Base-by-base conservation (phyloP, 768 basidiomycete species). In the Amanita fuliginea region DNA sequence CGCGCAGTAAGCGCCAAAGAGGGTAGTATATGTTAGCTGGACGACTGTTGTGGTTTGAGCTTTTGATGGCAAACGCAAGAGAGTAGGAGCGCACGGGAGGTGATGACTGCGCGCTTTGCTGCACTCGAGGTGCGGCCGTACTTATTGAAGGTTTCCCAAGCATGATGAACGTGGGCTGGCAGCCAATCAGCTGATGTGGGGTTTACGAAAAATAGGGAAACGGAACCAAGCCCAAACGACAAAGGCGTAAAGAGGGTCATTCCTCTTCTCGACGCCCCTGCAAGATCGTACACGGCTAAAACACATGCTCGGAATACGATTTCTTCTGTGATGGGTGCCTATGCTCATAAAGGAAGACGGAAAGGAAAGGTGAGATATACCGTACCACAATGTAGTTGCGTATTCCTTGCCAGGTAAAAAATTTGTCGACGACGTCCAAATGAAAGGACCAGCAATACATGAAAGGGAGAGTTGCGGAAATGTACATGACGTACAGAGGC, bases 251-350 rank as follows among this genome's bases (percentile, higher is more conserved):
- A 65, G 55, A 90, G 86, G 43, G 96, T 76, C 73, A 94, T 81
- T 32, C 72, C 71, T 36, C 52, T 58, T 19, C 56, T 71, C 0
- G 77, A 74, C 1, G 72, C 70, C 14, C 78, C 79, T 0, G 82
- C 76, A 45, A 95, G 73, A 49, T 80, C 72, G 55, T 88, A 86
- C 6, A 81, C 73, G 2, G 83, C 69, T 16, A 96, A 69, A 24
- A 95, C 75, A 60, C 90, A 93, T 0, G 87, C 81, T 22, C 96
- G 73, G 61, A 96, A 98, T 6, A 90, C 87, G 21, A 96, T 51
- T 64, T 98, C 95, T 67, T 99, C 95, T 0, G 94, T 94, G 30
- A 93, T 64, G 0, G 95, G 95, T 3, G 76, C 93, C 91, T 93
- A 52, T 43, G 33, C 40, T 26, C 36, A 18, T 33, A 36, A 35